These are phyloP conservation scores for Escallonia rubra DNA, from an alignment of 129 eudicot genomes.

Conservation along the genomic window DNA sequence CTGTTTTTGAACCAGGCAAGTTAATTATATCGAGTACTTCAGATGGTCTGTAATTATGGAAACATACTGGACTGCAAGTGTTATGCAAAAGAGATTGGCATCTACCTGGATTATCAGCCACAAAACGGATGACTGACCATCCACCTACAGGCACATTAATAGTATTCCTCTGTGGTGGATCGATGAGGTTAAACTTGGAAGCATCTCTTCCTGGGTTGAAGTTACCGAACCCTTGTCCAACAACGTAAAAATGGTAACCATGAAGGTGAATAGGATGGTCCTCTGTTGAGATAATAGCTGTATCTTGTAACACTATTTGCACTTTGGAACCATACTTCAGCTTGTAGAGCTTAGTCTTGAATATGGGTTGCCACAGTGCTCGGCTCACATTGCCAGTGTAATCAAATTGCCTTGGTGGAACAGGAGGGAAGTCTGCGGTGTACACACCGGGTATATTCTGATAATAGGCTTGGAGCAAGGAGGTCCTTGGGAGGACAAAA, in stretches of 20 bases:
- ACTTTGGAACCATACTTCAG: slow-evolving; percentile 30
- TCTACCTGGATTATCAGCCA: slow-evolving; percentile 48
- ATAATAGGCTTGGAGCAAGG: slow-evolving; percentile 35
- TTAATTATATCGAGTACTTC: neutral
- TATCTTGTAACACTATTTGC: slow-evolving; percentile 37
- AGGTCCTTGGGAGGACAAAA: slow-evolving; percentile 28
- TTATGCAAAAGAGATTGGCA: neutral
- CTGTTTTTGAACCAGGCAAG: slow-evolving; percentile 4
- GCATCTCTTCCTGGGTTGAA: slow-evolving; percentile 35
- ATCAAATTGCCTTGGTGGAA: slow-evolving; percentile 30
- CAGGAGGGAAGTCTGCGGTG: slow-evolving; percentile 36
- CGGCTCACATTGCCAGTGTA: slow-evolving; percentile 43
- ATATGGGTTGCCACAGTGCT: slow-evolving; percentile 33
- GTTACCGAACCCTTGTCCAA: slow-evolving; percentile 41
- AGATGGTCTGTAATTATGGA: neutral
- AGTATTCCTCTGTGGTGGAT: slow-evolving; percentile 43
- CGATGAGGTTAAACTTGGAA: slow-evolving; percentile 35
- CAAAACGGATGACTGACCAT: slow-evolving; percentile 40
- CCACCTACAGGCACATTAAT: slow-evolving; percentile 24
- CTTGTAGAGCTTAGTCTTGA: slow-evolving; percentile 33
- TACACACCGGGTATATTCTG: slow-evolving; percentile 40
- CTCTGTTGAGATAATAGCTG: slow-evolving; percentile 29
- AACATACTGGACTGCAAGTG: neutral
- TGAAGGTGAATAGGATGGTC: slow-evolving; percentile 52
- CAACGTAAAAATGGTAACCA: slow-evolving; percentile 37